Conservation (phyloP, 192 early-diverging fungal genomes). For the Linnemannia elongata region DNA sequence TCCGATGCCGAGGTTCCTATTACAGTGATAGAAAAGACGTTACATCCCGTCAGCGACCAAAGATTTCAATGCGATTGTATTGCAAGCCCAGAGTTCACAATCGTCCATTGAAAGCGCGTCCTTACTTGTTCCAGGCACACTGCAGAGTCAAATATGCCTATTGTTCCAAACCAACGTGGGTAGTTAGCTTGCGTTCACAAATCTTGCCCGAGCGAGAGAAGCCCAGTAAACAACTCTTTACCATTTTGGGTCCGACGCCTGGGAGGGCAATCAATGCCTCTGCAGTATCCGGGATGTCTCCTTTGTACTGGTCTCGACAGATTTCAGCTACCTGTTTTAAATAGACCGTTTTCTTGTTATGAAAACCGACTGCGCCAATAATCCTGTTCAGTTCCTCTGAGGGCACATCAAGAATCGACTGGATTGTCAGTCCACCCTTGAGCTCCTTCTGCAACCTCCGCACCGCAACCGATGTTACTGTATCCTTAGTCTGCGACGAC, state of each 20-base stretch:
- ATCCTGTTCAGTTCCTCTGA: constrained; percentile 75
- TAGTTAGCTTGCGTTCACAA: not conserved
- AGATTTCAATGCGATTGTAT: not conserved
- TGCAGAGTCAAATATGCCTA: constrained; percentile 87
- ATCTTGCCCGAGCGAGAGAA: not conserved
- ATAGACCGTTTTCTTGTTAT: constrained; percentile 86
- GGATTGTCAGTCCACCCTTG: constrained; percentile 77
- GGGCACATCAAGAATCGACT: constrained; percentile 72
- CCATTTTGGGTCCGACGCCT: constrained; percentile 97
- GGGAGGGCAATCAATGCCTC: constrained; percentile 84
- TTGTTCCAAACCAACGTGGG: not conserved
- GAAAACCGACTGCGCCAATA: constrained; percentile 91
- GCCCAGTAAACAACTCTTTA: not conserved
- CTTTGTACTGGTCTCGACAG: constrained; percentile 75
- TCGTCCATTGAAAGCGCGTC: not conserved
- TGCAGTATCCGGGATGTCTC: constrained; percentile 88
- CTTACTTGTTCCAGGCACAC: constrained; percentile 84
- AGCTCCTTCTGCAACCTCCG: constrained; percentile 71
- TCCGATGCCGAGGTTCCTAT: constrained; percentile 87
- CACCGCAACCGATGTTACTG: constrained; percentile 85
- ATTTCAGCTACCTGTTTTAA: constrained; percentile 86
- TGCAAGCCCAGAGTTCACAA: too few relatives aligned
- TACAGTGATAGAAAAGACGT: not conserved
- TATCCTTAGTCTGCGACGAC: constrained; percentile 95
- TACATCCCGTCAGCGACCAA: not conserved